These are phyloP conservation scores for Metschnikowia vanudenii DNA, from an alignment of 805 yeast species.

Conservation along the genomic window DNA sequence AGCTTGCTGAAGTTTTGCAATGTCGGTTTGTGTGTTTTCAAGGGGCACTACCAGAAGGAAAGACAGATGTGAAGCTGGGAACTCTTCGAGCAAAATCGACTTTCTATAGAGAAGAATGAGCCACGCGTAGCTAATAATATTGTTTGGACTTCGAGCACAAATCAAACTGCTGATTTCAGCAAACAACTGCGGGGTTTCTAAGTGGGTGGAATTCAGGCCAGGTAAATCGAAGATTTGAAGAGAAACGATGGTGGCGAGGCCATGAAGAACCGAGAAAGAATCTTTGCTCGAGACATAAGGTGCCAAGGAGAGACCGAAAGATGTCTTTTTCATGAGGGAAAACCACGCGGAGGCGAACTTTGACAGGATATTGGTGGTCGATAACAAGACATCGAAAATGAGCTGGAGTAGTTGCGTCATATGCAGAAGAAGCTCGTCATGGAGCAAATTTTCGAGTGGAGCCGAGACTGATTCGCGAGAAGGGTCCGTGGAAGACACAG, in stretches of 20 bases:
- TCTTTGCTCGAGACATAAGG: conserved; percentile 28
- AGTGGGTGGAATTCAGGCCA: conserved; percentile 31
- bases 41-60: conserved; percentile 23
- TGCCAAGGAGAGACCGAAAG: conserved; percentile 27
- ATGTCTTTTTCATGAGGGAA: conserved; percentile 39
- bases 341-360: conserved; percentile 53
- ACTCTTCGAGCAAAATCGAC: conserved; percentile 43
- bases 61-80: conserved; percentile 20
- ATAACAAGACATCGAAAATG: conserved; percentile 38
- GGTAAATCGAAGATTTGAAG: conserved; percentile 56
- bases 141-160: conserved; percentile 31
- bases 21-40: background rate
- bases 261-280: conserved; percentile 37
- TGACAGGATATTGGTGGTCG: conserved; percentile 31
- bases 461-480: background rate
- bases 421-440: conserved; percentile 32
- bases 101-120: conserved; percentile 57
- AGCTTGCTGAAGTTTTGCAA: conserved; percentile 5
- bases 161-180: conserved; percentile 41
- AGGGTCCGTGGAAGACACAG: background rate
- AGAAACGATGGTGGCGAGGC: conserved; percentile 49
- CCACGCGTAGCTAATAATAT: conserved; percentile 65
- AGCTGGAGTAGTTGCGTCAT: conserved; percentile 37
- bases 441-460: conserved; percentile 14
- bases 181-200: conserved; percentile 35